phyloP scores from a whole-genome alignment of 768 basidiomycete genomes.

The Albatrellus ellisii region DNA sequence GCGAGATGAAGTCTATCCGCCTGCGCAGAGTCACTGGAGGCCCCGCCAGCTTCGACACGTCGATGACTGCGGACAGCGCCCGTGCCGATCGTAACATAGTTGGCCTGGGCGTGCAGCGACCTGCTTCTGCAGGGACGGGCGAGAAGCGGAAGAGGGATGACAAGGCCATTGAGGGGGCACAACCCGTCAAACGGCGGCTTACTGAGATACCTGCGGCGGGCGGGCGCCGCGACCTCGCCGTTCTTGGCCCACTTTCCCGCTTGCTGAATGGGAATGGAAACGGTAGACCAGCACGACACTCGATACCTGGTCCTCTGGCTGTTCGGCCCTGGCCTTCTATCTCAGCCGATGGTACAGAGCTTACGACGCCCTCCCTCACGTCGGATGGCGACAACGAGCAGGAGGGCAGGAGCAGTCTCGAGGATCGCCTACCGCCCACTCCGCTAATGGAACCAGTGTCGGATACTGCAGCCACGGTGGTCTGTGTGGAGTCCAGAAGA shows the following conservation, averaged over 20 bases:
- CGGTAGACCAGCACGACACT: no score
- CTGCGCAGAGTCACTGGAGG: slow-evolving; percentile 41
- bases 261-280: no score
- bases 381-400: slow-evolving; percentile 10
- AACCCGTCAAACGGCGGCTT: no score
- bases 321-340: slow-evolving; percentile 9
- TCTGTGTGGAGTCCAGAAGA: neutral
- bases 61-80: slow-evolving; percentile 8
- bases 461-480: neutral
- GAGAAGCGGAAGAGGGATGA: slow-evolving; percentile 7
- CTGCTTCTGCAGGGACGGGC: slow-evolving; percentile 1
- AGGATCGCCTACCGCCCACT: slow-evolving; percentile 7
- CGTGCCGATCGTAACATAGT: neutral
- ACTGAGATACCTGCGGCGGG: no score
- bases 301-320: slow-evolving; percentile 3
- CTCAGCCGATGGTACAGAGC: slow-evolving; percentile 12
- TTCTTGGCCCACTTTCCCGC: no score
- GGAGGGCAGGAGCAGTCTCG: neutral
- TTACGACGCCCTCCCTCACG: slow-evolving; percentile 12
- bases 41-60: slow-evolving; percentile 13
- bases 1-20: slow-evolving; percentile 65
- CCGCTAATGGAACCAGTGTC: slow-evolving; percentile 11
- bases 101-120: neutral
- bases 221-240: no score
- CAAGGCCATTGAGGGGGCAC: no score